phyloP scores from a whole-genome alignment of 2,329 filamentous ascomycete genomes.

The Magnaporthiopsis incrustans region DNA sequence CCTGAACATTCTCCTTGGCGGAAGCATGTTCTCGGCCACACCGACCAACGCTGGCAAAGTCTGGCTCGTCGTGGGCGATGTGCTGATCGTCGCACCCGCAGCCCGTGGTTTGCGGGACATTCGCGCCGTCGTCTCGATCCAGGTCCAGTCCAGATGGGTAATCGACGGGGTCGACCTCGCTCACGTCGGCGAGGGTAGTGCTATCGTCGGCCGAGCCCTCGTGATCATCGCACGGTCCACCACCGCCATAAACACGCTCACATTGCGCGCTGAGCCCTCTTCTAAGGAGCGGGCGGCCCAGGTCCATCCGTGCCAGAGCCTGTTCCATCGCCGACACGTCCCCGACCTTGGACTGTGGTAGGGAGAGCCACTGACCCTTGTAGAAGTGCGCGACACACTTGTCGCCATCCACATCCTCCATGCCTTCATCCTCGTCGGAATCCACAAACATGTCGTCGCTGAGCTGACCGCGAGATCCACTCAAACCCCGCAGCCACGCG shows the following conservation, averaged over 20 bases:
- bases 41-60: background rate
- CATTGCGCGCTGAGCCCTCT: background rate
- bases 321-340: background rate
- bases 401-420: background rate
- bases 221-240: background rate
- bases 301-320: background rate
- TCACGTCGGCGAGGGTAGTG: background rate
- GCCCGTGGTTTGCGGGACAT: background rate
- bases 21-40: background rate
- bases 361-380: slow-evolving; percentile 3
- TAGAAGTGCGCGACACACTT: background rate
- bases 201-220: background rate
- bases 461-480: slow-evolving; percentile 1
- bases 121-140: background rate
- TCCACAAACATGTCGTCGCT: background rate
- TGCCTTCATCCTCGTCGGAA: background rate
- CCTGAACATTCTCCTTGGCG: background rate
- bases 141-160: background rate
- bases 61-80: background rate
- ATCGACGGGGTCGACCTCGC: background rate
- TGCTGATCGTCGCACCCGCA: background rate
- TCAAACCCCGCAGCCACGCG: background rate
- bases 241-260: background rate
- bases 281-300: background rate
- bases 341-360: background rate